phyloP scores from a whole-genome alignment of 495 filamentous ascomycete genomes.

The Trypethelium eluteriae region DNA sequence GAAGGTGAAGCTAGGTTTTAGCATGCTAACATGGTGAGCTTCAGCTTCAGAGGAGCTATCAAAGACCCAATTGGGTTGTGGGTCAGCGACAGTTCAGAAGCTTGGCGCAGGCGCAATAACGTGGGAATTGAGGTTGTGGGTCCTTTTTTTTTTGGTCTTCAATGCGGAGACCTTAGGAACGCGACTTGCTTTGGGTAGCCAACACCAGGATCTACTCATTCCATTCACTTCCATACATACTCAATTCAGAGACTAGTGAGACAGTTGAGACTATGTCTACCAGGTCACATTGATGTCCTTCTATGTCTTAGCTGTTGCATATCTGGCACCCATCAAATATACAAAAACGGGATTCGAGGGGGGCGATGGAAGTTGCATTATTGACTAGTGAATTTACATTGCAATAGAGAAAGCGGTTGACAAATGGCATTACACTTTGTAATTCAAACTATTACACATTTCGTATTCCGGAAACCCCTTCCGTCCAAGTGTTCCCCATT shows the following conservation, averaged over 20 bases:
- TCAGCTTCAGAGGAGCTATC: background rate
- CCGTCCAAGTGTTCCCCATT: slow-evolving; percentile 1
- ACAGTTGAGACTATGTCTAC: too few relatives aligned
- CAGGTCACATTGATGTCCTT: too few relatives aligned
- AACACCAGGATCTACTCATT: too few relatives aligned
- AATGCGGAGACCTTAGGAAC: background rate
- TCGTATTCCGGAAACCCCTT: background rate
- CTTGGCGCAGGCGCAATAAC: background rate
- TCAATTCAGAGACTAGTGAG: too few relatives aligned
- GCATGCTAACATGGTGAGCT: background rate
- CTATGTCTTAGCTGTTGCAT: too few relatives aligned
- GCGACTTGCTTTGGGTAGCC: too few relatives aligned
- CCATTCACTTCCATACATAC: too few relatives aligned
- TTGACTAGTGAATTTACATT: background rate
- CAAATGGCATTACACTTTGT: background rate
- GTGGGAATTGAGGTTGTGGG: background rate
- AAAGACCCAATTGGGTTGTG: background rate
- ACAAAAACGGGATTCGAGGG: background rate
- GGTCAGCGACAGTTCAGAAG: too few relatives aligned
- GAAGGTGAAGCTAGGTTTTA: background rate
- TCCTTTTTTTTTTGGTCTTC: background rate
- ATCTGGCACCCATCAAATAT: too few relatives aligned
- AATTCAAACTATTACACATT: background rate
- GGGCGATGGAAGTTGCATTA: background rate
- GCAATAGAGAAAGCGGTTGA: background rate